Conservation (phyloP, 257 asterid species). For the Solanum corneliomulleri region DNA sequence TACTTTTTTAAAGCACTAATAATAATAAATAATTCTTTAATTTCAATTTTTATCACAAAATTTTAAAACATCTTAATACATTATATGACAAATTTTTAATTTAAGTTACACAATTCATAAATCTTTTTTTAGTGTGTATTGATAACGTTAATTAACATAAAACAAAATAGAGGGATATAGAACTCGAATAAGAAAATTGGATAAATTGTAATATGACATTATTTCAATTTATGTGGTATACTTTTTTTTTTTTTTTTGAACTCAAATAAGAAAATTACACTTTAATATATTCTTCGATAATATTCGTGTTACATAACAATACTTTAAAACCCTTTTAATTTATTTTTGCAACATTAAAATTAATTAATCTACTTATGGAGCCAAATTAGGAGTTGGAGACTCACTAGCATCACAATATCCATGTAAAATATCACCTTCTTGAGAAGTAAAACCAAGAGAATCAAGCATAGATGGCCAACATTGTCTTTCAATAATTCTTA, state of each 20-base stretch:
- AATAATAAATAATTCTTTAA: too few species aligned
- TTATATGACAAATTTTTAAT: too few species aligned
- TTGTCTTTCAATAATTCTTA: slow-evolving; percentile 35
- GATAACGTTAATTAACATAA: too few species aligned
- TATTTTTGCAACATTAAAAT: neutral
- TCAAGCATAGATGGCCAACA: slow-evolving; percentile 68
- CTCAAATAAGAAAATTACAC: too few species aligned
- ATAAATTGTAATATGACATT: neutral
- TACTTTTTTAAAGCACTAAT: neutral
- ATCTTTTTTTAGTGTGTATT: too few species aligned
- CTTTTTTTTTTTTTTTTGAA: too few species aligned
- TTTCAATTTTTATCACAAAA: too few species aligned
- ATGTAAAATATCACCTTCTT: slow-evolving; percentile 41
- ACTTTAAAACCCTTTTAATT: neutral
- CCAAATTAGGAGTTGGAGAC: neutral
- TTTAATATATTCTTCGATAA: neutral
- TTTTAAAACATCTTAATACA: neutral
- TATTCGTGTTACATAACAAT: neutral
- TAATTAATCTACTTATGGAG: neutral
- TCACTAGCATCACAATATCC: slow-evolving; percentile 59
- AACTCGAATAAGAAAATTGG: too few species aligned
- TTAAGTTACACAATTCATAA: too few species aligned
- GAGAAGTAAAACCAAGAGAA: slow-evolving; percentile 43
- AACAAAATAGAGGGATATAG: too few species aligned
- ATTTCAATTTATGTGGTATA: too few species aligned